phyloP scores from a whole-genome alignment of 306 rosid genomes.

The Delonix regia region DNA sequence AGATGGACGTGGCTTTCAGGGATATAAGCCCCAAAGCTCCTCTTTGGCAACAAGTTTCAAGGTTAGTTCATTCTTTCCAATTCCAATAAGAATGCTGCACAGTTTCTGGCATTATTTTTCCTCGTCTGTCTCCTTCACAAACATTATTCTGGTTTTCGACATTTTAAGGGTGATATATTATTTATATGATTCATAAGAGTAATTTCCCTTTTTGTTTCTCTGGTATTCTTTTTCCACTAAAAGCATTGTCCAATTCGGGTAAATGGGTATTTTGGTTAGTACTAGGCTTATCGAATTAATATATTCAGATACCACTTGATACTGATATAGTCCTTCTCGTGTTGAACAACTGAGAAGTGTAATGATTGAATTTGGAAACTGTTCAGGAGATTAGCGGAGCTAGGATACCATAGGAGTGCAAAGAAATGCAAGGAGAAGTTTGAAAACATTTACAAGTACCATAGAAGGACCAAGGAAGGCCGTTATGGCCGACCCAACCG shows the following conservation, averaged over 20 bases:
- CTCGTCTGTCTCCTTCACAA: not conserved
- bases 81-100: not conserved
- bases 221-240: not conserved
- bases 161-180: not conserved
- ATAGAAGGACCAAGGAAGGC: conserved; percentile 66
- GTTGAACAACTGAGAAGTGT: not conserved
- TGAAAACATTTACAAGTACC: conserved; percentile 86
- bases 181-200: not conserved
- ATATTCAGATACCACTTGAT: not conserved
- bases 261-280: not conserved
- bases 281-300: not conserved
- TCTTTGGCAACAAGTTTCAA: conserved; percentile 85
- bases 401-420: conserved; percentile 65
- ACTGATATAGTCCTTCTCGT: not conserved
- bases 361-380: conserved; percentile 33
- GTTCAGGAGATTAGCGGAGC: conserved; percentile 73
- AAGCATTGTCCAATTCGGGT: not conserved
- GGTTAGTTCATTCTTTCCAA: conserved; percentile 42
- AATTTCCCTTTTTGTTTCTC: not conserved
- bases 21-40: conserved; percentile 68
- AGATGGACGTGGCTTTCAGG: conserved; percentile 70
- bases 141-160: not conserved
- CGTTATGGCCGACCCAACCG: conserved; percentile 52
- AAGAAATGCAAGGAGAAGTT: conserved; percentile 91
- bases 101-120: not conserved